phyloP scores from a whole-genome alignment of 352 stramenopile genomes.

The Chrysophaeum taylorii region DNA sequence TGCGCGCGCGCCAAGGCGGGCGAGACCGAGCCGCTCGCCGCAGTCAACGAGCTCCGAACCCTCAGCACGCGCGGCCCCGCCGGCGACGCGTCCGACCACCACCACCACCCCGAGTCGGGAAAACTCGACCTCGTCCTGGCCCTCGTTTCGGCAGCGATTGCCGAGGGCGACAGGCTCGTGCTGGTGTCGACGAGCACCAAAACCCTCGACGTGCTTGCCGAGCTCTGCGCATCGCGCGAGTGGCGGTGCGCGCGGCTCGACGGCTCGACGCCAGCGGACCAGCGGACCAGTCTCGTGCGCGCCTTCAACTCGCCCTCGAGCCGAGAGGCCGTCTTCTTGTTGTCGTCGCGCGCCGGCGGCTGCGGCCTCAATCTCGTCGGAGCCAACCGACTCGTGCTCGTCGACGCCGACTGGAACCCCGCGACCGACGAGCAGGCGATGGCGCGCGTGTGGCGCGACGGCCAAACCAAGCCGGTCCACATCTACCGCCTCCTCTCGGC shows the following conservation, averaged over 20 bases:
- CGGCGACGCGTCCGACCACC: not conserved
- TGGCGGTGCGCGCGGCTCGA: slow-evolving; percentile 43
- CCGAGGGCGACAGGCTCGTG: slow-evolving; percentile 41
- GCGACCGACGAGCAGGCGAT: slow-evolving; percentile 79
- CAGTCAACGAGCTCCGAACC: not conserved
- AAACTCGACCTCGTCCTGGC: slow-evolving; percentile 39
- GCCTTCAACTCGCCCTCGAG: slow-evolving; percentile 46
- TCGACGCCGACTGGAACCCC: slow-evolving; percentile 90
- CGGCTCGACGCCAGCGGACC: slow-evolving; percentile 37
- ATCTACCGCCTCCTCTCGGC: slow-evolving; percentile 88
- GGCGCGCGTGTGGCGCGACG: slow-evolving; percentile 83
- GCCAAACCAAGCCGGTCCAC: slow-evolving; percentile 85
- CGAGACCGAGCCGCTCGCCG: not conserved
- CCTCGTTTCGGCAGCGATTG: slow-evolving; percentile 28
- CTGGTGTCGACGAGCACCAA: slow-evolving; percentile 70
- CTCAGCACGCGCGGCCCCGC: not conserved
- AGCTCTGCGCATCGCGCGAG: slow-evolving; percentile 37
- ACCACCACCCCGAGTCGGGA: slow-evolving; percentile 30
- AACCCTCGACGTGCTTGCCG: slow-evolving; percentile 75
- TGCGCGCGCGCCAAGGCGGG: not conserved
- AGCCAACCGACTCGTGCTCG: slow-evolving; percentile 85
- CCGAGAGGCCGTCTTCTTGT: slow-evolving; percentile 63
- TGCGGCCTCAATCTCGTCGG: slow-evolving; percentile 88
- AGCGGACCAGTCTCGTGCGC: slow-evolving; percentile 43
- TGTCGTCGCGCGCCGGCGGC: slow-evolving; percentile 90